Evolutionary conservation across 2,329 filamentous ascomycete genomes (phyloP).

Genomic region (Aspergillus candidus): DNA sequence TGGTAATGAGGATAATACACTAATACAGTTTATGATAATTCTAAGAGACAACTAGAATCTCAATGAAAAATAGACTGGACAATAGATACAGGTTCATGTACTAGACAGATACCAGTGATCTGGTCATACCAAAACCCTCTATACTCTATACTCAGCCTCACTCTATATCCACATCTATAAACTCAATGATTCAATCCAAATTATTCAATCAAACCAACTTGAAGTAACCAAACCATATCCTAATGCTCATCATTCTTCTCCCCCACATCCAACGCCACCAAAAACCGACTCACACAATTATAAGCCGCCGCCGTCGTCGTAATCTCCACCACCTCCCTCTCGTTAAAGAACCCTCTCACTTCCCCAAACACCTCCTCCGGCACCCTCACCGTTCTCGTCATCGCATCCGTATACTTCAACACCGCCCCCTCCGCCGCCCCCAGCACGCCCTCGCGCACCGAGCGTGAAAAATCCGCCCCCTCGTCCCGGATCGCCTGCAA

Average conservation of each 20-base stretch:
- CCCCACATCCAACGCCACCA: slow-evolving; percentile 68
- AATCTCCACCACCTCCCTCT: slow-evolving; percentile 73
- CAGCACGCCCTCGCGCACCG: slow-evolving; percentile 33
- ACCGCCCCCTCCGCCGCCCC: slow-evolving; percentile 61
- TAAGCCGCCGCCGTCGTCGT: slow-evolving; percentile 74
- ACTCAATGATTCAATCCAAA: no score
- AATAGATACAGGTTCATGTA: no score
- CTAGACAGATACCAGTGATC: no score
- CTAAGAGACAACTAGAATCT: no score
- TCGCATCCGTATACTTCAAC: slow-evolving; percentile 70
- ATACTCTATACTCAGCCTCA: no score
- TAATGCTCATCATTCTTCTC: slow-evolving; percentile 30
- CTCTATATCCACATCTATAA: no score
- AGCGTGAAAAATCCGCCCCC: slow-evolving; percentile 24
- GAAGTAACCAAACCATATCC: slow-evolving; percentile 1
- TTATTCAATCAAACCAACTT: background rate
- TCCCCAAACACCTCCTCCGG: slow-evolving; percentile 60
- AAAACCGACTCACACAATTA: slow-evolving; percentile 77
- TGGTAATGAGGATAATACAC: no score
- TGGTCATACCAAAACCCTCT: no score
- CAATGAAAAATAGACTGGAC: no score
- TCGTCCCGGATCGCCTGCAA: slow-evolving; percentile 30
- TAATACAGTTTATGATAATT: no score
- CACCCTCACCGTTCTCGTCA: slow-evolving; percentile 70
- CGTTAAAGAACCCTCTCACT: slow-evolving; percentile 57